phyloP scores from a whole-genome alignment of 2,329 filamentous ascomycete genomes.

The Monilinia polystroma region DNA sequence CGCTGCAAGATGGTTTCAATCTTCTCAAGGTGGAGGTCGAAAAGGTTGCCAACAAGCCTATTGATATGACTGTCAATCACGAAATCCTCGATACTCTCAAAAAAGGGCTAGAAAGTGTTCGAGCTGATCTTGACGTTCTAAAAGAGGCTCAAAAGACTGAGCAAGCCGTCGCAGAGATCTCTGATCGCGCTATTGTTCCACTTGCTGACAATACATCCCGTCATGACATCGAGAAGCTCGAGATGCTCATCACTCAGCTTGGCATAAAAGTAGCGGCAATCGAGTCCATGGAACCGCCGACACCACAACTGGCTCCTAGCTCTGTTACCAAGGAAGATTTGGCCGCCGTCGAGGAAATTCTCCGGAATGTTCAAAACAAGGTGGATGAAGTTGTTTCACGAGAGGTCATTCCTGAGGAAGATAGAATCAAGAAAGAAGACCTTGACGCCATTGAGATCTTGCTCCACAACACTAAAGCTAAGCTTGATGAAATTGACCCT shows the following conservation, averaged over 20 bases:
- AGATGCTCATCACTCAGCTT: slow-evolving; percentile 77
- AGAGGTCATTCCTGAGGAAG: slow-evolving; percentile 42
- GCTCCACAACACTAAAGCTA: slow-evolving; percentile 82
- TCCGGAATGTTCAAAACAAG: slow-evolving; percentile 56
- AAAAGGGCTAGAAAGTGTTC: slow-evolving; percentile 73
- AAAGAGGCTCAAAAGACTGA: slow-evolving; percentile 53
- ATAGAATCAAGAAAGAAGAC: slow-evolving; percentile 73
- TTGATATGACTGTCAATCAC: slow-evolving; percentile 80
- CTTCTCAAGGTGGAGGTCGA: slow-evolving; percentile 77
- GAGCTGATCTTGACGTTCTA: slow-evolving; percentile 74
- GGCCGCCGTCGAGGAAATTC: slow-evolving; percentile 53
- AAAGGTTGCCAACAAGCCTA: slow-evolving; percentile 71
- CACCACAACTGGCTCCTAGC: slow-evolving; percentile 44
- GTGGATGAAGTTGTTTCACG: slow-evolving; percentile 52
- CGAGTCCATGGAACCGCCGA: slow-evolving; percentile 53
- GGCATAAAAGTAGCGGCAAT: slow-evolving; percentile 81
- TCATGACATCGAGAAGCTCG: slow-evolving; percentile 81
- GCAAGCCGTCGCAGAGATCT: slow-evolving; percentile 51
- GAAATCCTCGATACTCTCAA: slow-evolving; percentile 88
- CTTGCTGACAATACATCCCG: slow-evolving; percentile 57
- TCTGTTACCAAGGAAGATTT: slow-evolving; percentile 55
- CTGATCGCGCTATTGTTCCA: slow-evolving; percentile 50
- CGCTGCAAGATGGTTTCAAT: slow-evolving; percentile 83
- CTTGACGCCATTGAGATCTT: slow-evolving; percentile 89
- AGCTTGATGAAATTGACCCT: slow-evolving; percentile 78